Conservation (phyloP, 441 rosid species). For the Raphanus hybrid region DNA sequence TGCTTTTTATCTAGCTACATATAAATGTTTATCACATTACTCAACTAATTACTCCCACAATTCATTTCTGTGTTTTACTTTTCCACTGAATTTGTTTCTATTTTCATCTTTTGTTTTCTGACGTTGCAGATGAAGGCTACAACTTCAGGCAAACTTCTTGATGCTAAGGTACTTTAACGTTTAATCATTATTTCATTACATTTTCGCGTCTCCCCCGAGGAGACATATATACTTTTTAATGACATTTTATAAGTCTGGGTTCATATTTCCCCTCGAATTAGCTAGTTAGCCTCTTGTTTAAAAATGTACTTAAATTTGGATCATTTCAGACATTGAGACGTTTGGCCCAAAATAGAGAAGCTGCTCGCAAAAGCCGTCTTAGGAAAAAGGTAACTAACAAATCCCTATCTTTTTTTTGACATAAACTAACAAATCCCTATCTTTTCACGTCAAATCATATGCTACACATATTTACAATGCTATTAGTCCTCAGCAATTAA, state of each 20-base stretch:
- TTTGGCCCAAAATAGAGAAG: constrained; percentile 85
- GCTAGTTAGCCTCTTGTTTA: constrained; percentile 17
- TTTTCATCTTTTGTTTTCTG: constrained; percentile 36
- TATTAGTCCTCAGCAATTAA: no score
- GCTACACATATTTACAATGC: no score
- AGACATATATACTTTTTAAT: constrained; percentile 9
- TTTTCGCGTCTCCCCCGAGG: constrained; percentile 19
- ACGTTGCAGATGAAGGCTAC: constrained; percentile 85
- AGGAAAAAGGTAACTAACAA: constrained; percentile 61
- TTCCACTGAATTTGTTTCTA: constrained; percentile 24
- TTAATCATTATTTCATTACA: constrained; percentile 20
- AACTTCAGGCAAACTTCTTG: constrained; percentile 81
- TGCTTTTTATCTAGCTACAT: neutral
- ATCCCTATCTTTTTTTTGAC: neutral
- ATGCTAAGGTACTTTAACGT: constrained; percentile 75
- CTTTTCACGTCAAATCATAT: no score
- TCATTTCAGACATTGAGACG: constrained; percentile 65
- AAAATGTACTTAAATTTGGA: constrained; percentile 7
- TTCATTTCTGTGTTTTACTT: neutral
- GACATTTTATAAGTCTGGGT: neutral
- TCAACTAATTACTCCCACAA: neutral
- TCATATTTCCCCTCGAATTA: neutral
- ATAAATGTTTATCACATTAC: constrained; percentile 10
- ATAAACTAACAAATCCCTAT: neutral
- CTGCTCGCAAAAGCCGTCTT: constrained; percentile 81